These are phyloP conservation scores for Ustilaginoidea virens DNA, from an alignment of 2,329 filamentous ascomycete species.

Conservation along the genomic window DNA sequence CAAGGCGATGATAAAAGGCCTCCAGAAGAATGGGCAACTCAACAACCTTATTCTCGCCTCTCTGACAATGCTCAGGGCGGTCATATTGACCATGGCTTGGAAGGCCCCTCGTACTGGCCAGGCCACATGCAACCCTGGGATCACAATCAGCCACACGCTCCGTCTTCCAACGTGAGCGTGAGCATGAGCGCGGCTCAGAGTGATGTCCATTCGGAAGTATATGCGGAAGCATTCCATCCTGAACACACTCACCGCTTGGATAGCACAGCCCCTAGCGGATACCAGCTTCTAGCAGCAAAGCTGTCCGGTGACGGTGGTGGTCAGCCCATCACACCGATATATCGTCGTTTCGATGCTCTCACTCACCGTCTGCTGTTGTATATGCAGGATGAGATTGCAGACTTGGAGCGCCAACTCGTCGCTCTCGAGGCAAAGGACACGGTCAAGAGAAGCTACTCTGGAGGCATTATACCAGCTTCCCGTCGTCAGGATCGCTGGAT, in stretches of 20 bases:
- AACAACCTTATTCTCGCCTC: background rate
- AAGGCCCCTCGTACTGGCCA: background rate
- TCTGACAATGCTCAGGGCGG: background rate
- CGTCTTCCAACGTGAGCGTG: constrained; percentile 2
- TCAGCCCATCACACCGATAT: constrained; percentile 42
- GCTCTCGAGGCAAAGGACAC: constrained; percentile 47
- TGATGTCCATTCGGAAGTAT: constrained; percentile 2
- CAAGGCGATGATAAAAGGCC: constrained; percentile 1
- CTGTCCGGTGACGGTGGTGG: constrained; percentile 19
- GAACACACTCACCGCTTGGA: constrained; percentile 1
- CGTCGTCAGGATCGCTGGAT: constrained; percentile 38
- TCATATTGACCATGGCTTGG: background rate
- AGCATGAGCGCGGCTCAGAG: constrained; percentile 1
- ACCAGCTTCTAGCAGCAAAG: constrained; percentile 45
- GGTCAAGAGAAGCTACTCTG: constrained; percentile 24
- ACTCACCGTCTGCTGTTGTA: constrained; percentile 73
- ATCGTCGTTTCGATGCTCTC: constrained; percentile 66
- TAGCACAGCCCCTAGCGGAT: constrained; percentile 32
- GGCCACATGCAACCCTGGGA: constrained; percentile 1
- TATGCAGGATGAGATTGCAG: constrained; percentile 69
- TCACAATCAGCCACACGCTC: background rate
- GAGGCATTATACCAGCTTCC: constrained; percentile 39
- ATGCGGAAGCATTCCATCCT: background rate
- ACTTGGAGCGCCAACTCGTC: constrained; percentile 65
- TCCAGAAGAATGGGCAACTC: constrained; percentile 1